Conservation (phyloP, 2,329 filamentous ascomycete species). For the Penicillium sp. region DNA sequence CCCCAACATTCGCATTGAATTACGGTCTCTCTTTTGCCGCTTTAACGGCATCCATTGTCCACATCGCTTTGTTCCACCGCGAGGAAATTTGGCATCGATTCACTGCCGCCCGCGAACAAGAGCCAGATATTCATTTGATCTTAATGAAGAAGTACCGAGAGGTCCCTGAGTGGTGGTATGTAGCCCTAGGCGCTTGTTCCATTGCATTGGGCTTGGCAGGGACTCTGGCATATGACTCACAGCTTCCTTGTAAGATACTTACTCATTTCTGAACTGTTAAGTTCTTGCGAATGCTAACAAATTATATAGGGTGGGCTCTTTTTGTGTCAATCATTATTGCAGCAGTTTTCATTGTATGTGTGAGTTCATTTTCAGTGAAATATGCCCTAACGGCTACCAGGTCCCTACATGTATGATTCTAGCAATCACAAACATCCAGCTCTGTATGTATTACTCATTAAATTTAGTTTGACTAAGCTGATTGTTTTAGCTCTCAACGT, state of each 20-base stretch:
- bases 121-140: conserved; percentile 65
- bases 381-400: conserved; percentile 11
- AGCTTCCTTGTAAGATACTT: conserved; percentile 22
- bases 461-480: background rate
- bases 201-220: conserved; percentile 38
- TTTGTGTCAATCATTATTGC: conserved; percentile 27
- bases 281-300: conserved; percentile 11
- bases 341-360: conserved; percentile 25
- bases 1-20: conserved; percentile 38
- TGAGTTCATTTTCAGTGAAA: background rate
- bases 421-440: conserved; percentile 25
- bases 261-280: too few species aligned
- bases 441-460: conserved; percentile 14
- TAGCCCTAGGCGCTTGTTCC: conserved; percentile 32
- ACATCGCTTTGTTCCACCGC: conserved; percentile 38
- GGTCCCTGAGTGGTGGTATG: conserved; percentile 60
- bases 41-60: conserved; percentile 37
- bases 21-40: conserved; percentile 45
- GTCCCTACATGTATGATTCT: conserved; percentile 30
- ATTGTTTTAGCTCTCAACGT: conserved; percentile 27
- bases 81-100: conserved; percentile 38
- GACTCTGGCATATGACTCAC: conserved; percentile 23
- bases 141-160: conserved; percentile 63
- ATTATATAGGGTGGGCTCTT: conserved; percentile 24
- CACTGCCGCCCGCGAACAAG: conserved; percentile 27